These are phyloP conservation scores for Fusarium cicatricum DNA, from an alignment of 2,329 filamentous ascomycete species.

Conservation along the genomic window DNA sequence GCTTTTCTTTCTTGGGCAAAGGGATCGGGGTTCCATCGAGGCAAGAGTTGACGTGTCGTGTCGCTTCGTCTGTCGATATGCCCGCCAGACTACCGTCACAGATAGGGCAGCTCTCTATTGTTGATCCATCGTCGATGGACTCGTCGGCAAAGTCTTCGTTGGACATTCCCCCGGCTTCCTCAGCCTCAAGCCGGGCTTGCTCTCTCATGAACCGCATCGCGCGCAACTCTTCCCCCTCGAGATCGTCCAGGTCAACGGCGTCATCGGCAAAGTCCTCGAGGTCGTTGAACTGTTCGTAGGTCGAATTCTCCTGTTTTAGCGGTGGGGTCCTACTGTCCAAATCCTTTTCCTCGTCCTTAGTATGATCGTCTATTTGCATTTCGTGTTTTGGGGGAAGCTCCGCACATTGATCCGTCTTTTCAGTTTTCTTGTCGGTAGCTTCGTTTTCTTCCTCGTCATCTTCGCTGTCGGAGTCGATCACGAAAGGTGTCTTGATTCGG, in stretches of 20 bases:
- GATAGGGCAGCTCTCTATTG: conserved; percentile 72
- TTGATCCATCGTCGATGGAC: conserved; percentile 43
- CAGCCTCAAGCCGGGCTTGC: conserved; percentile 71
- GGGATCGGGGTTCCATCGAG: conserved; percentile 81
- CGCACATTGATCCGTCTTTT: conserved; percentile 34
- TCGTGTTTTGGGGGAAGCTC: conserved; percentile 30
- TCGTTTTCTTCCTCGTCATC: conserved; percentile 41
- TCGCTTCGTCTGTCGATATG: conserved; percentile 71
- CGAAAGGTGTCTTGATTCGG: conserved; percentile 61
- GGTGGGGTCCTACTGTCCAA: conserved; percentile 19
- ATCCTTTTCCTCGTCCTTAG: conserved; percentile 35
- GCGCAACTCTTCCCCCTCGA: conserved; percentile 70
- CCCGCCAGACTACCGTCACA: conserved; percentile 73
- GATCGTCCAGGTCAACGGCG: conserved; percentile 60
- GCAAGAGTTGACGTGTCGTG: conserved; percentile 90
- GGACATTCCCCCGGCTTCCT: conserved; percentile 57
- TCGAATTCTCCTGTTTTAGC: conserved; percentile 45
- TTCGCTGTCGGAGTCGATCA: conserved; percentile 73
- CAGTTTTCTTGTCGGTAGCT: conserved; percentile 5
- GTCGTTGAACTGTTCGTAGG: conserved; percentile 47
- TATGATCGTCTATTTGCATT: conserved; percentile 32
- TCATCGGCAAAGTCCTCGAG: conserved; percentile 52
- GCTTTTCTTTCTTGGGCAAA: conserved; percentile 49
- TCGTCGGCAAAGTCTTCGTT: conserved; percentile 48
- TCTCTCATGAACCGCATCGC: conserved; percentile 78